Evolutionary conservation across 1,284 basidiomycete species (phyloP).

Genomic region (Tremellales sp.): DNA sequence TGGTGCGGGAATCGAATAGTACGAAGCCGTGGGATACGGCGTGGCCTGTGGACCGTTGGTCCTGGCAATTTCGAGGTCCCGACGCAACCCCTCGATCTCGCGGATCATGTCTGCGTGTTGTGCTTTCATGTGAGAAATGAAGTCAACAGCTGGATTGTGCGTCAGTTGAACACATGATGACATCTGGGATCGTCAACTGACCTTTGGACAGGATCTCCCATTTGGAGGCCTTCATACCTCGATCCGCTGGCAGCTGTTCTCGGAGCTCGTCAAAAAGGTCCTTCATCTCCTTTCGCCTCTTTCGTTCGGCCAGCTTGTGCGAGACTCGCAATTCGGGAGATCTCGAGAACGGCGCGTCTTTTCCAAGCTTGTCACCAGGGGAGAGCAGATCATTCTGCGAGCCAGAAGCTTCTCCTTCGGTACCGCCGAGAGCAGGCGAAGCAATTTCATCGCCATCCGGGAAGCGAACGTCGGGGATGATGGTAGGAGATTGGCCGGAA

Average conservation of each 20-base stretch:
- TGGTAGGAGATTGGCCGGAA: constrained; percentile 10
- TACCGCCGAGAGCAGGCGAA: constrained; percentile 17
- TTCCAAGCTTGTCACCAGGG: constrained; percentile 17
- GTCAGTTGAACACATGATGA: constrained; percentile 7
- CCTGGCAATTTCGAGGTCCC: constrained; percentile 55
- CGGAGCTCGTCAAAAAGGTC: constrained; percentile 91
- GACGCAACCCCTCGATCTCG: constrained; percentile 71
- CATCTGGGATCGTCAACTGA: constrained; percentile 41
- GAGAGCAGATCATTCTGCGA: constrained; percentile 13
- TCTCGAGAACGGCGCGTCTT: constrained; percentile 80
- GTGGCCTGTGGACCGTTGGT: constrained; percentile 11
- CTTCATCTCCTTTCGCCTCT: constrained; percentile 95
- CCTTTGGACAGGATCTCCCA: constrained; percentile 96
- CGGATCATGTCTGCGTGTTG: constrained; percentile 68
- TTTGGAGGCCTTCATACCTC: constrained; percentile 91
- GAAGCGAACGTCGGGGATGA: constrained; percentile 30
- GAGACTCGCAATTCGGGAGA: constrained; percentile 88
- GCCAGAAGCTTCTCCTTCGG: background rate
- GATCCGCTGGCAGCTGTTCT: constrained; percentile 81
- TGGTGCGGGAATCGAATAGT: too few species aligned
- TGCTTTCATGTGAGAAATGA: constrained; percentile 70
- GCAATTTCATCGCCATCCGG: constrained; percentile 27
- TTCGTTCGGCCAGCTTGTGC: constrained; percentile 91
- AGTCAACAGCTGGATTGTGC: constrained; percentile 69
- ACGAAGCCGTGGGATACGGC: constrained; percentile 6